Conservation (phyloP, 305 asterid genomes). For the Fraxinus velutina region DNA sequence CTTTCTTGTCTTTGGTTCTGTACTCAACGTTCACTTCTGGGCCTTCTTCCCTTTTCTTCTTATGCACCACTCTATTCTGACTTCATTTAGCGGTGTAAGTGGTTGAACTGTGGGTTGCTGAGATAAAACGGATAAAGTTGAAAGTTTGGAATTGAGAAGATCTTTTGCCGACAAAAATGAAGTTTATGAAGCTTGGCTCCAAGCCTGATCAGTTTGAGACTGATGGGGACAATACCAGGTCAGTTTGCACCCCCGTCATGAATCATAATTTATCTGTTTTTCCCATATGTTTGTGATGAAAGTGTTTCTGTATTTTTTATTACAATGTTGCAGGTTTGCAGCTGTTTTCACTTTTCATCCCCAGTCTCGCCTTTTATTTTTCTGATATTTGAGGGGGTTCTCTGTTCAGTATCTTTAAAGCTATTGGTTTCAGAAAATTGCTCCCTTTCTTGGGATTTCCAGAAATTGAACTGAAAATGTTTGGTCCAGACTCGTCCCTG, state of each 20-base stretch:
- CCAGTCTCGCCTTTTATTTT: not conserved
- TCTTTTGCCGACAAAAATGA: slow-evolving; percentile 42
- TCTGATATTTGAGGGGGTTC: not conserved
- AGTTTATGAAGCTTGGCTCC: slow-evolving; percentile 94
- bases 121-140: not conserved
- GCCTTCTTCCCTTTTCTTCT: slow-evolving; percentile 11
- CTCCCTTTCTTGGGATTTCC: not conserved
- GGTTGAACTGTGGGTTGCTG: slow-evolving; percentile 8
- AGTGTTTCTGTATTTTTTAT: not conserved
- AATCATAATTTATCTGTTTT: not conserved
- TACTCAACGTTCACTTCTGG: not conserved
- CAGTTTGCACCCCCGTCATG: slow-evolving; percentile 8
- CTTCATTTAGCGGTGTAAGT: slow-evolving; percentile 1
- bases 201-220: slow-evolving; percentile 85
- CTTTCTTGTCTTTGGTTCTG: not conserved
- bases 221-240: slow-evolving; percentile 79
- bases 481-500: not conserved
- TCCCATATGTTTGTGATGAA: not conserved
- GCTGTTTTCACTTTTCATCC: not conserved
- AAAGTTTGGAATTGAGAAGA: slow-evolving; percentile 17
- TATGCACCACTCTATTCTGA: slow-evolving; percentile 1
- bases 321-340: not conserved
- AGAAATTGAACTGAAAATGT: not conserved
- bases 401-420: not conserved
- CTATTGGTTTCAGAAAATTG: not conserved